phyloP scores from a whole-genome alignment of 225 moss, liverwort and hornwort genomes.

The Takakia lepidozioides region DNA sequence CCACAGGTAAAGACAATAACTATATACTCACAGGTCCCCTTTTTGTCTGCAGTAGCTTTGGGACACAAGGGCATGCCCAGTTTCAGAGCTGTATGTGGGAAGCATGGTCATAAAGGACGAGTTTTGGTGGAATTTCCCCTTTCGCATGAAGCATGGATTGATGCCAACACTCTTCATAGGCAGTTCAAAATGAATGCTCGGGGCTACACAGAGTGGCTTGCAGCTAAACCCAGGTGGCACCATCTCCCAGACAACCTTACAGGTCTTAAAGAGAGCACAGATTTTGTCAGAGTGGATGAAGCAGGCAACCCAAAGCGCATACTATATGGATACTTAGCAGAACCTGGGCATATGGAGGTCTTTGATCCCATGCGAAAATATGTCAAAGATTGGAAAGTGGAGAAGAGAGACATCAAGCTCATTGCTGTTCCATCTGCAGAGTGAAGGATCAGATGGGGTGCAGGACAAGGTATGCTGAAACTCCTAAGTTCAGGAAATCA shows the following conservation, averaged over 20 bases:
- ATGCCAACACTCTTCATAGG: conserved; percentile 37
- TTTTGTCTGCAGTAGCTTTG: conserved; percentile 40
- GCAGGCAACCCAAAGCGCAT: conserved; percentile 37
- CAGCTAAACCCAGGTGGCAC: conserved; percentile 45
- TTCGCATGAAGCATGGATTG: conserved; percentile 35
- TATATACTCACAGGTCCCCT: no score
- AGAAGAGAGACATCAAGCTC: no score
- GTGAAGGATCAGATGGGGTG: no score
- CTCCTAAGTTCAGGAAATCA: no score
- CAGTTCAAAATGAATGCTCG: conserved; percentile 53
- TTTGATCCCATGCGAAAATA: conserved; percentile 36
- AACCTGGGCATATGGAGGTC: conserved; percentile 45
- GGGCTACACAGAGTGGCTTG: conserved; percentile 44
- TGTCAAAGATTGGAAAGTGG: conserved; percentile 40
- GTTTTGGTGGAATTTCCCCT: conserved; percentile 35
- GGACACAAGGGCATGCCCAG: conserved; percentile 26
- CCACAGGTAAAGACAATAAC: no score
- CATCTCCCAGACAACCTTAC: conserved; percentile 22
- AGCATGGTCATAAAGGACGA: conserved; percentile 44
- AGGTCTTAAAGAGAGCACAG: conserved; percentile 43
- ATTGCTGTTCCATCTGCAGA: no score
- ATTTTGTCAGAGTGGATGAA: conserved; percentile 46
- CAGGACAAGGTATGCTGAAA: no score
- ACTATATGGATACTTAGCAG: conserved; percentile 39
- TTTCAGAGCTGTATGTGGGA: conserved; percentile 40